Evolutionary conservation across 2,329 filamentous ascomycete species (phyloP).

Genomic region (Diaporthe ampelina): DNA sequence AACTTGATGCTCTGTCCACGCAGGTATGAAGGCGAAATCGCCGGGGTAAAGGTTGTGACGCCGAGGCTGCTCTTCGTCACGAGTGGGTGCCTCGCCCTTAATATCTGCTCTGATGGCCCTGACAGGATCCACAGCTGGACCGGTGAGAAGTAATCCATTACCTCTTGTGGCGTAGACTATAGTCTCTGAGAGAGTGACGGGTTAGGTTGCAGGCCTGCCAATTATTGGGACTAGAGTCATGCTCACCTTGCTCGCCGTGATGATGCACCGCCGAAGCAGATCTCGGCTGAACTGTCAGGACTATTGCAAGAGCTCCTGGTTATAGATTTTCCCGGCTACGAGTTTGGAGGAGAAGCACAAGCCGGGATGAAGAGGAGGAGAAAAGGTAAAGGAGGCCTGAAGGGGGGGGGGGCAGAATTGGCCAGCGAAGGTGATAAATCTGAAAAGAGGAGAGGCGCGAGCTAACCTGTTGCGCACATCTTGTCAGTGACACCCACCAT

Average conservation of each 20-base stretch:
- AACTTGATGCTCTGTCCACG: constrained; percentile 79
- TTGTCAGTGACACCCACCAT: constrained; percentile 74
- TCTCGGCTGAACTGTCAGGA: constrained; percentile 74
- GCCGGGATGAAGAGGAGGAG: background rate
- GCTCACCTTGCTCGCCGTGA: constrained; percentile 75
- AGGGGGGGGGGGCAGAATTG: no score
- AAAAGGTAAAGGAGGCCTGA: background rate
- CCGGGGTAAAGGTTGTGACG: constrained; percentile 71
- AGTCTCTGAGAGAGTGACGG: constrained; percentile 63
- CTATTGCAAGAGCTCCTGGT: constrained; percentile 52
- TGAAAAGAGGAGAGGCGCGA: background rate
- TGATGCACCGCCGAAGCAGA: constrained; percentile 76
- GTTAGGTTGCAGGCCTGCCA: constrained; percentile 8
- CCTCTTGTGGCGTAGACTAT: constrained; percentile 77
- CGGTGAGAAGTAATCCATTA: constrained; percentile 71
- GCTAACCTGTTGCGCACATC: constrained; percentile 76
- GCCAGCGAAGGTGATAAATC: no score
- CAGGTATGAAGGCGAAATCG: constrained; percentile 79
- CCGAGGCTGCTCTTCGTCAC: constrained; percentile 63
- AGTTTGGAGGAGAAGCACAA: background rate
- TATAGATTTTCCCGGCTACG: constrained; percentile 42
- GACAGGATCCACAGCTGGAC: constrained; percentile 52
- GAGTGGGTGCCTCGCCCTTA: constrained; percentile 31
- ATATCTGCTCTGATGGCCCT: constrained; percentile 38
- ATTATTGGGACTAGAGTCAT: constrained; percentile 6